A percentile compares a stretch with the other conserved stretches of the same genome.
Conservation (phyloP, 192 early-diverging fungal species). For the Coemansia umbellata region DNA sequence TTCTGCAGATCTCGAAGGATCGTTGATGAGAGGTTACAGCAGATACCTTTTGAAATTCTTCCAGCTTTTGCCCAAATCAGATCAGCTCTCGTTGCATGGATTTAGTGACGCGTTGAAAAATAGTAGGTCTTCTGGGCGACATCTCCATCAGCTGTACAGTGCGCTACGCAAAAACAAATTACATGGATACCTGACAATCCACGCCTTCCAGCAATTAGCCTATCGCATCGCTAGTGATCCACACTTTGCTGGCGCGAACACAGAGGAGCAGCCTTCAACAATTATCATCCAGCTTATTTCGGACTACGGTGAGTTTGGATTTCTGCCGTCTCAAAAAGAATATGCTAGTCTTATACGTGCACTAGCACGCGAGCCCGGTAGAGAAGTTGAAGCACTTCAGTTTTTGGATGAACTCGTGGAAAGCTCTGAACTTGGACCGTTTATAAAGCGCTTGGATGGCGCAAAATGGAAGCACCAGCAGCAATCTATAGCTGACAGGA, state of each 20-base stretch:
- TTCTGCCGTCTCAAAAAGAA: constrained; percentile 18
- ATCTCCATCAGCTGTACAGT: constrained; percentile 15
- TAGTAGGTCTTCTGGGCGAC: neutral
- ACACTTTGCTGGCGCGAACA: neutral
- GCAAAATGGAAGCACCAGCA: neutral
- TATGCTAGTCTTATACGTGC: constrained; percentile 38
- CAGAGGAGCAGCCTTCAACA: constrained; percentile 12
- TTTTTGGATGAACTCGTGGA: constrained; percentile 42
- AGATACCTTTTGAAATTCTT: constrained; percentile 38
- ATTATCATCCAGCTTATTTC: constrained; percentile 24
- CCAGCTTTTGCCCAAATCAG: constrained; percentile 22
- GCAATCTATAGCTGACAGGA: constrained; percentile 6
- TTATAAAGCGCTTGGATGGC: constrained; percentile 9
- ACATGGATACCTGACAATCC: constrained; percentile 31
- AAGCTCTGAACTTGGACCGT: constrained; percentile 33
- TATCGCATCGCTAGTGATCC: constrained; percentile 15
- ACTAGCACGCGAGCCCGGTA: constrained; percentile 32
- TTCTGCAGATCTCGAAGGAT: constrained; percentile 21
- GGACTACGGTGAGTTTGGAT: constrained; percentile 35
- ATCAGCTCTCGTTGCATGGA: constrained; percentile 20
- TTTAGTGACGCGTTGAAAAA: constrained; percentile 26
- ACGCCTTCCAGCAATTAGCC: constrained; percentile 34
- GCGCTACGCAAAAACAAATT: constrained; percentile 13
- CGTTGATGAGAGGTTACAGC: constrained; percentile 21
- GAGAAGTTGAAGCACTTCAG: constrained; percentile 34